phyloP scores from a whole-genome alignment of 1,284 basidiomycete genomes.

The Cryptococcus jaspeensis region DNA sequence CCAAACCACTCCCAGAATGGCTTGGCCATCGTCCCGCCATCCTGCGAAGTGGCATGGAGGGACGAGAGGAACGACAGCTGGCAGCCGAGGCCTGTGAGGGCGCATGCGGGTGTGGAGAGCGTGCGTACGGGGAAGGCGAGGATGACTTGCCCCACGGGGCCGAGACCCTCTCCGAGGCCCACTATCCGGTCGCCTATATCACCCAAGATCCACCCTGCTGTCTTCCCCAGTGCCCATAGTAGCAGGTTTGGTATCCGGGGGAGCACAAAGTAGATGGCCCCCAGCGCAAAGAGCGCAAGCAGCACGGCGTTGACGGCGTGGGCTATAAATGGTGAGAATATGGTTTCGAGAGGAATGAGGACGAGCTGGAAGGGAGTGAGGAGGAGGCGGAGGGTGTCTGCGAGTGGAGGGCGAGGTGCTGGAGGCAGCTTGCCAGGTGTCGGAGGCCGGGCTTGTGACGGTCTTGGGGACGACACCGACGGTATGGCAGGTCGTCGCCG shows the following conservation, averaged over 20 bases:
- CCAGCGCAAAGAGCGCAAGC: conserved; percentile 9
- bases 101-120: conserved; percentile 38
- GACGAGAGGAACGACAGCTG: conserved; percentile 1
- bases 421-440: too few relatives aligned
- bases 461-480: too few relatives aligned
- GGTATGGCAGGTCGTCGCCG: too few relatives aligned
- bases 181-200: conserved; percentile 2
- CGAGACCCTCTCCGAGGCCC: conserved; percentile 4
- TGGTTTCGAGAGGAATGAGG: conserved; percentile 19
- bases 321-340: conserved; percentile 21
- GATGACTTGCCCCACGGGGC: conserved; percentile 8
- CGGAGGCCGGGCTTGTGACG: too few relatives aligned
- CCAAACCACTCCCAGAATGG: conserved; percentile 31
- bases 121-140: conserved; percentile 22
- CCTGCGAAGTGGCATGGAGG: neutral
- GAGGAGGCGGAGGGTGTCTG: conserved; percentile 15
- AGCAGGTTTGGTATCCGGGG: conserved; percentile 20
- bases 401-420: too few relatives aligned
- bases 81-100: conserved; percentile 30
- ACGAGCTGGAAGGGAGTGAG: conserved; percentile 23
- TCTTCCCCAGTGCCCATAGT: conserved; percentile 8
- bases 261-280: conserved; percentile 18
- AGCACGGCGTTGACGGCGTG: conserved; percentile 29
- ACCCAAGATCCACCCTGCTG: conserved; percentile 10
- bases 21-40: conserved; percentile 13